These are phyloP conservation scores for Pseudoperonospora humuli DNA, from an alignment of 352 stramenopile genomes.

Conservation along the genomic window DNA sequence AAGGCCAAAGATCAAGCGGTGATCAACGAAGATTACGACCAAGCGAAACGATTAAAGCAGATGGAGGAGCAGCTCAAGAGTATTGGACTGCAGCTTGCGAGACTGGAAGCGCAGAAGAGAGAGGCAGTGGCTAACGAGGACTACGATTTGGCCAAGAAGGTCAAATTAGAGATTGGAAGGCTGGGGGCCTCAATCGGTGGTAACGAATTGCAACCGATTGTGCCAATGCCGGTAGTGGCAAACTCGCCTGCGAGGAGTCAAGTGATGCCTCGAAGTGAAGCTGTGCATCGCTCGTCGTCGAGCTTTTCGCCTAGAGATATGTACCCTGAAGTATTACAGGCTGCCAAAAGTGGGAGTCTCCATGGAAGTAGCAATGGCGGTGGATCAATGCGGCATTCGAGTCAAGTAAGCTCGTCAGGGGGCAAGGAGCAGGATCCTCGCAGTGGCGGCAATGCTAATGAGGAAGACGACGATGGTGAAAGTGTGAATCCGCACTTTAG, in stretches of 20 bases:
- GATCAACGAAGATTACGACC: conserved; percentile 88
- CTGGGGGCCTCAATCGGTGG: conserved; percentile 55
- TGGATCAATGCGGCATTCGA: conserved; percentile 16
- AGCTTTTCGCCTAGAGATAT: conserved; percentile 60
- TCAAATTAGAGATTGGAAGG: conserved; percentile 83
- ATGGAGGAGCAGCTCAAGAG: conserved; percentile 88
- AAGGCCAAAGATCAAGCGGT: conserved; percentile 78
- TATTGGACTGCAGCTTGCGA: conserved; percentile 78
- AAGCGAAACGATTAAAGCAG: conserved; percentile 74
- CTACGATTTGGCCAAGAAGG: conserved; percentile 86
- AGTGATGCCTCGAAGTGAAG: conserved; percentile 35
- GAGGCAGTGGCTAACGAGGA: conserved; percentile 88
- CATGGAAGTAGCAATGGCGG: conserved; percentile 4
- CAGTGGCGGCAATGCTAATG: conserved; percentile 12
- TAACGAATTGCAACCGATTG: conserved; percentile 56
- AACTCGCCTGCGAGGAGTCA: conserved; percentile 28
- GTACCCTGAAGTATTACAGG: conserved; percentile 39
- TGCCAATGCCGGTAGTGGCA: conserved; percentile 22
- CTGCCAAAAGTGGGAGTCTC: conserved; percentile 13
- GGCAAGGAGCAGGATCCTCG: conserved; percentile 15
- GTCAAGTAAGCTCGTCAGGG: conserved; percentile 1
- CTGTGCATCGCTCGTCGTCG: conserved; percentile 27
- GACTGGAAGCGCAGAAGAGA: conserved; percentile 82
- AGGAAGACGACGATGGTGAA: conserved; percentile 7
- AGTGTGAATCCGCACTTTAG: conserved; percentile 44